Base-by-base conservation (phyloP, 2,329 filamentous ascomycete genomes). In the Zalaria sp. region DNA sequence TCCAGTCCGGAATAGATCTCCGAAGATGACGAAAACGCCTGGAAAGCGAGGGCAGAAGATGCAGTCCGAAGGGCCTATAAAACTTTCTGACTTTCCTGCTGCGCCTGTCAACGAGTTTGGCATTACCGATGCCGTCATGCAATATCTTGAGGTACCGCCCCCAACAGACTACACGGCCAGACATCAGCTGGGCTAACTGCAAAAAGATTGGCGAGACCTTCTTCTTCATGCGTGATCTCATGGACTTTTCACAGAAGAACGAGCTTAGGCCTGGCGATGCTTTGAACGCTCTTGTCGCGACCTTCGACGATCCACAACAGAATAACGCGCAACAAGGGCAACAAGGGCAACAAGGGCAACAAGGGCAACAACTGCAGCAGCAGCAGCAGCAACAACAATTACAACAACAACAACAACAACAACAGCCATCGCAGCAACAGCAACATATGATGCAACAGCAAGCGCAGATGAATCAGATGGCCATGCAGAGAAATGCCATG, bases 201-300 rank as follows among this genome's bases (percentile, higher is more conserved):
- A 39, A 27, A 31, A 37, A 80, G 76, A 69, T 79, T 46, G 73
- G 72, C 45, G 78, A 81, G 57, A 79, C 75, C 27, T 72, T 81
- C 55, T 76, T 73, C 41, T 67, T 72, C 49, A 81, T 81, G 77
- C 69, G 69, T 43, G 66, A 69, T 44, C 58, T 80, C 29, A 77
- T 79, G 61, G 64, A 66, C 39, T 74, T 69, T 49, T 72, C 72
- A 25, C 66, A 73, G 43, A 63, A 69, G 38, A 65, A 75, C 48
- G 63, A 68, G 18, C 53, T 77, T 42, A 66, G 66, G 27, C 72
- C 75, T 3, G 61, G 64, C 18, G 65, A 76, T 49, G 71, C 75
- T n/a, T 59, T 79, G 42, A 61, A 68, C 35, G 63, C 65, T 32
- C 66, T 75, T 40, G 70, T 72, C 41, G 61, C 57, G 35, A 63